Evolutionary conservation across 2,329 filamentous ascomycete species (phyloP).

Genomic region (Laburnicola sp.): DNA sequence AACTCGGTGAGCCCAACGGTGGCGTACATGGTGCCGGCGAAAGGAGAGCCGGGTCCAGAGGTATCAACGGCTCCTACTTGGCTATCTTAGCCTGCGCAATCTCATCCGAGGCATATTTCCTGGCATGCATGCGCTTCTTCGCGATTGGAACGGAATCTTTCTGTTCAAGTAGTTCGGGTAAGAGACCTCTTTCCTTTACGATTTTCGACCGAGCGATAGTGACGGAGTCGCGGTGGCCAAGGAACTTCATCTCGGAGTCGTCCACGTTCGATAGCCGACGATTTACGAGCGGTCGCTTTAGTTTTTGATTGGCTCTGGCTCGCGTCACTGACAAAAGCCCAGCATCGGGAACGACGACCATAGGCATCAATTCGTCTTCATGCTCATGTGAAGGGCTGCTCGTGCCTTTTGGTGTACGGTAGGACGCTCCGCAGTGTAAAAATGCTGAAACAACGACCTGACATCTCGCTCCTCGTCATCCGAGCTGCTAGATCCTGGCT

Average conservation of each 20-base stretch:
- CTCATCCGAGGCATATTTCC: constrained; percentile 22
- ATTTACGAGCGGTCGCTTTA: constrained; percentile 1
- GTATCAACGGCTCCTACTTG: background rate
- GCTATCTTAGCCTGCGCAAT: constrained; percentile 1
- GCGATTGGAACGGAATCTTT: constrained; percentile 27
- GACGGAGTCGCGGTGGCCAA: constrained; percentile 39
- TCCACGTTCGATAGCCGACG: constrained; percentile 36
- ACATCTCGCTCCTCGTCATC: background rate
- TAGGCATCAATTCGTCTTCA: background rate
- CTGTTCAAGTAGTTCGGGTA: constrained; percentile 27
- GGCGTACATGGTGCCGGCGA: constrained; percentile 4
- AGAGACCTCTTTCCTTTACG: constrained; percentile 18
- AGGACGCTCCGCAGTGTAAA: too few relatives aligned
- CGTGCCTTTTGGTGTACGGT: too few relatives aligned
- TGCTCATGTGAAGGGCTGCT: too few relatives aligned
- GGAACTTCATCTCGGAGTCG: constrained; percentile 31
- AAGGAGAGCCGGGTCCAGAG: background rate
- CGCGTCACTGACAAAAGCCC: constrained; percentile 7
- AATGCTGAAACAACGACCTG: too few relatives aligned
- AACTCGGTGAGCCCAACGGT: constrained; percentile 13
- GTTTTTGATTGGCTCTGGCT: constrained; percentile 7
- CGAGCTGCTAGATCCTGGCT: background rate
- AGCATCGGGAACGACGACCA: constrained; percentile 14
- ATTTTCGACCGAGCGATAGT: constrained; percentile 34
- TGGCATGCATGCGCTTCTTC: constrained; percentile 33